These are phyloP conservation scores for Suhomyces kilbournensis DNA, from an alignment of 805 yeast species.

Conservation along the genomic window DNA sequence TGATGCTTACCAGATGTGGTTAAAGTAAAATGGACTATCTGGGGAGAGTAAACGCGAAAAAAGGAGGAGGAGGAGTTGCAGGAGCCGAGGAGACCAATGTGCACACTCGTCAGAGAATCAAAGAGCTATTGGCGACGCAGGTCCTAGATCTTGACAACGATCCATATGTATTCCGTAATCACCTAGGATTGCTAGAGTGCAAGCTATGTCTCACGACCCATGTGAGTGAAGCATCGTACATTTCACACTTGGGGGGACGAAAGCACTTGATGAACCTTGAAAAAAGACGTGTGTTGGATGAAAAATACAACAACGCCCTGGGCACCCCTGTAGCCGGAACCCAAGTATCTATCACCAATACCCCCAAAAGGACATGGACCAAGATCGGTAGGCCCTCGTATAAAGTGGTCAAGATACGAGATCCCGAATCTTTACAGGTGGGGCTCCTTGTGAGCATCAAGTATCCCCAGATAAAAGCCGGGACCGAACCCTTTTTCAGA, in stretches of 20 bases:
- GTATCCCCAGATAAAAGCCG: conserved; percentile 47
- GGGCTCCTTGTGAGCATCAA: conserved; percentile 69
- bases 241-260: conserved; percentile 80
- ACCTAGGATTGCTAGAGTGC: conserved; percentile 83
- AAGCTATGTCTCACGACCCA: conserved; percentile 81
- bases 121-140: conserved; percentile 53
- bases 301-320: conserved; percentile 20
- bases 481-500: conserved; percentile 59
- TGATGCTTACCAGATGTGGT: neutral
- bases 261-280: conserved; percentile 76
- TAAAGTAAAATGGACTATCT: conserved; percentile 73
- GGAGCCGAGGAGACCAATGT: conserved; percentile 66
- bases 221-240: conserved; percentile 71
- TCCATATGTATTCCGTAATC: conserved; percentile 83
- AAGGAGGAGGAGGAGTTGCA: conserved; percentile 90
- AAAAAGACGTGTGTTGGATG: conserved; percentile 46
- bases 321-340: neutral
- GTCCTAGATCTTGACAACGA: conserved; percentile 57
- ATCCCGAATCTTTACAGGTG: conserved; percentile 50
- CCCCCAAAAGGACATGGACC: conserved; percentile 44
- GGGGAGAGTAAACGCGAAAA: conserved; percentile 84
- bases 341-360: conserved; percentile 33
- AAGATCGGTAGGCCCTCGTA: conserved; percentile 76
- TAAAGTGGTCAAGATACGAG: conserved; percentile 64
- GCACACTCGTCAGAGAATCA: conserved; percentile 64